Evolutionary conservation across 2,329 filamentous ascomycete species (phyloP).

Genomic region (Cyanodermella asteris): DNA sequence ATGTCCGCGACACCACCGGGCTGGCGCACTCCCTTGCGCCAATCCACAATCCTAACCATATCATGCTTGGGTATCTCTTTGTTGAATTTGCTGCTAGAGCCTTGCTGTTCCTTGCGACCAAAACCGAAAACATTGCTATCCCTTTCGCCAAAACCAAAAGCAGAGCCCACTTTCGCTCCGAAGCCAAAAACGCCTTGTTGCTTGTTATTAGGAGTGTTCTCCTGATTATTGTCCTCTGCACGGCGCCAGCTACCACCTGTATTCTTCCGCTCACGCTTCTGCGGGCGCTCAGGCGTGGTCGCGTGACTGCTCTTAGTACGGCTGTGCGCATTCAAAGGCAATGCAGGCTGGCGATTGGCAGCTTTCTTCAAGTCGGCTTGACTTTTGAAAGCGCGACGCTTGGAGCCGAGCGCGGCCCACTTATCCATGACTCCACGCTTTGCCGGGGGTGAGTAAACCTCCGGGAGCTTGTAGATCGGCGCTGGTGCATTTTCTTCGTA

Average conservation of each 20-base stretch:
- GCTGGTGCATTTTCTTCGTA: too few species aligned
- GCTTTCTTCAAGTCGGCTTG: constrained; percentile 24
- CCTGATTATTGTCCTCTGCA: too few species aligned
- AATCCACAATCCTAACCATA: too few species aligned
- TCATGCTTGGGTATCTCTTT: too few species aligned
- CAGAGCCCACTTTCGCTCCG: constrained; percentile 8
- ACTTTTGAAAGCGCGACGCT: constrained; percentile 45
- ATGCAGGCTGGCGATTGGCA: constrained; percentile 16
- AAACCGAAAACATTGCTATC: constrained; percentile 4
- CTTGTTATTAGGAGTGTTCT: too few species aligned
- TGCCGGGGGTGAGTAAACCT: constrained; percentile 43
- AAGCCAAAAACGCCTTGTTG: too few species aligned
- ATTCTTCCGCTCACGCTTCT: not conserved
- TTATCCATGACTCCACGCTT: constrained; percentile 51
- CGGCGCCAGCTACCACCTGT: not conserved
- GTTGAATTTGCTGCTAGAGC: too few species aligned
- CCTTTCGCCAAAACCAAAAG: constrained; percentile 3
- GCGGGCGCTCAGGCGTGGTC: too few species aligned
- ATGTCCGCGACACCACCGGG: constrained; percentile 9
- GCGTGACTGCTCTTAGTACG: too few species aligned
- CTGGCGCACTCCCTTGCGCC: constrained; percentile 6
- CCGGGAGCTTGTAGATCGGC: too few species aligned
- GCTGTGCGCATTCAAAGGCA: too few species aligned
- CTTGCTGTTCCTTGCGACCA: too few species aligned
- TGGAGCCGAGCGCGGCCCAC: constrained; percentile 73